Base-by-base conservation (phyloP, 129 eudicot species). In the Rutidosis leptorrhynchoides region DNA sequence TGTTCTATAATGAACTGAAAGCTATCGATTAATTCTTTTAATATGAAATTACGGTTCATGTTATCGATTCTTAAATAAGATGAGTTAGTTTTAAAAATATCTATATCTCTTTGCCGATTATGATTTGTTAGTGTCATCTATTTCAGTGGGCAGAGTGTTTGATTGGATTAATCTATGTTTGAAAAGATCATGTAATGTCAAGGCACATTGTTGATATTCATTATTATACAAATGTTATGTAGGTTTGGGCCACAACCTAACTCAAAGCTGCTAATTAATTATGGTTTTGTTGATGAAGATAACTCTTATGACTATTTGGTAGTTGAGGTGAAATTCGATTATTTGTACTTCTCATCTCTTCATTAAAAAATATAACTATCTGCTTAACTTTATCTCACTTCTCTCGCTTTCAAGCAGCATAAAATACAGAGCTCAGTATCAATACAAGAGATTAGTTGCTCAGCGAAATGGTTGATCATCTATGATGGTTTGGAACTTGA, bases 181-280 rank as follows among this genome's bases (percentile, higher is more conserved):
- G n/a, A n/a, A n/a, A n/a, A n/a, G n/a, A n/a, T n/a, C 19, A 40
- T 23, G 3, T 25, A 48, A 3, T 53, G 25, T 67, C 17, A 20
- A 67, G 29, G 46, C 24, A 61, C 35, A 12, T n/a, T n/a, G n/a
- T n/a, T n/a, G n/a, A n/a, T 64, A 43, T 63, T 64, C 54, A 27
- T 9, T 43, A 37, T n/a, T n/a, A n/a, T n/a, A n/a, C n/a, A n/a
- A n/a, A n/a, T n/a, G n/a, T 49, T n/a, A 32, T 82, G 59, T 55
- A 93, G 98, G 98, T 93, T 96, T 77, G 98, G 98, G 19, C 98
- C 98, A 51, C 98, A 93, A 70, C 98, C 98, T 69, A 93, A 93
- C 72, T 93, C 98, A 9, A 93, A 88, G 46, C 77, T 93, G 74
- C 92, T 93, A 65, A 87, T 93, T 33, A 93, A 93, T 78, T 93